Base-by-base conservation (phyloP, 2,329 filamentous ascomycete genomes). In the Cladosporium colombiae region DNA sequence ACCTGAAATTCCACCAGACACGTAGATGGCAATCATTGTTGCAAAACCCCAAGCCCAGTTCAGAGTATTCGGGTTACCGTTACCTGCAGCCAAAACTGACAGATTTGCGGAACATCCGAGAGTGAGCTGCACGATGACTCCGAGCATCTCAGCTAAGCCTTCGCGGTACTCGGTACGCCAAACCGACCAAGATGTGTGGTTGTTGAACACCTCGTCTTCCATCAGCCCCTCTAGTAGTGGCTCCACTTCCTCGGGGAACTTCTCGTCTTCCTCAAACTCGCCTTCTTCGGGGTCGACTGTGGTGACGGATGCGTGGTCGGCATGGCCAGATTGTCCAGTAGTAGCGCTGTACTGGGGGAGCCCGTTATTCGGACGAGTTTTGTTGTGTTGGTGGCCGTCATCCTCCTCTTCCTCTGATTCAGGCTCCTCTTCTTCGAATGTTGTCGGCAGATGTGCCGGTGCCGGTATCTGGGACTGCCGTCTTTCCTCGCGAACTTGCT, bases 131-230 rank as follows among this genome's bases (percentile, higher is more conserved):
- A 75, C 65, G 14, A 74, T 65, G 66, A 83, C 83, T 3, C 80
- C 83, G 10, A 87, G 78, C 1, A 82, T 78, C 68, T 87, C 84
- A 1, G 84, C 84, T 1, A 85, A 76, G 31, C 83, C 81, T 70
- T 86, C 84, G 13, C 83, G 80, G 69, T 84, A 81, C 40, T 81
- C 78, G 0, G 82, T 81, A 25, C 84, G 80, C 27, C 85, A 56
- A 10, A 81, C 76, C 35, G 81, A 79, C 83, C 84, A 81, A 69
- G 79, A 71, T 27, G 81, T 73, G 59, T 74, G 72, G 58, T 72
- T 71, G 70, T 84, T 85, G 62, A 84, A 80, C 31, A 84, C 77
- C 68, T 83, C 82, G 21, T 83, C 79, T 67, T 81, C 80, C 40
- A 80, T 73, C 1, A 77, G 69, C 16, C 79, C 74, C 62, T 81